phyloP scores from a whole-genome alignment of 1,139 yeast species.

The Hemisphaericaspora lyxosophila region DNA sequence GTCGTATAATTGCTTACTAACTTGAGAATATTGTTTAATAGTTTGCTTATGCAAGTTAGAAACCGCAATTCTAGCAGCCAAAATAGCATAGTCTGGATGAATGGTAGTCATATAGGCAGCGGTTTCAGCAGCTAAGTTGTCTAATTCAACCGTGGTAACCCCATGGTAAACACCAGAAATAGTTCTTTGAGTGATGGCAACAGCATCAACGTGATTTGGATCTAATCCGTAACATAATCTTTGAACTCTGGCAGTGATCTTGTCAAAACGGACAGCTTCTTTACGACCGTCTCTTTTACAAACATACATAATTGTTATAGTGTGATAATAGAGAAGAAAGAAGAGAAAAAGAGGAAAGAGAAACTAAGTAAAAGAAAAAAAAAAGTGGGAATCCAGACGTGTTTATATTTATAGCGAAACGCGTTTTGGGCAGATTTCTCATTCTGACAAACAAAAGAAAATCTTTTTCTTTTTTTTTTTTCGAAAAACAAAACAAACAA shows the following conservation, averaged over 20 bases:
- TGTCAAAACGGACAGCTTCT: slow-evolving; percentile 82
- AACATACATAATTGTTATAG: slow-evolving; percentile 44
- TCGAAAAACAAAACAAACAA: no score
- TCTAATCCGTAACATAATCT: slow-evolving; percentile 78
- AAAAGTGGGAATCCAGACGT: slow-evolving; percentile 5
- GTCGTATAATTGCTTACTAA: slow-evolving; percentile 62
- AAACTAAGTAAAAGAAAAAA: not conserved
- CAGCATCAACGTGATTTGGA: slow-evolving; percentile 81
- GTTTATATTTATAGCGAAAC: slow-evolving; percentile 6
- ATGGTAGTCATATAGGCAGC: slow-evolving; percentile 96
- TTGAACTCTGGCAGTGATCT: slow-evolving; percentile 52
- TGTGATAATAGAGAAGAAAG: not conserved
- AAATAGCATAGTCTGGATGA: slow-evolving; percentile 92
- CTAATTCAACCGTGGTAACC: slow-evolving; percentile 89
- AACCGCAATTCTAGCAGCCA: slow-evolving; percentile 94
- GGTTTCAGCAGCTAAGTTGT: slow-evolving; percentile 93
- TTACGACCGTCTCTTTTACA: slow-evolving; percentile 72
- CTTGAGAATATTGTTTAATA: slow-evolving; percentile 82
- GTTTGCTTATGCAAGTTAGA: slow-evolving; percentile 93
- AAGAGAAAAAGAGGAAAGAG: slow-evolving; percentile 1
- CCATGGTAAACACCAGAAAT: slow-evolving; percentile 94
- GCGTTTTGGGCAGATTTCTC: no score
- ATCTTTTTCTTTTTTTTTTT: no score
- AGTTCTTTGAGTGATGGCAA: slow-evolving; percentile 83
- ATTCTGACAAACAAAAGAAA: no score